Conservation (phyloP, 768 basidiomycete species). For the Mycena polygramma region DNA sequence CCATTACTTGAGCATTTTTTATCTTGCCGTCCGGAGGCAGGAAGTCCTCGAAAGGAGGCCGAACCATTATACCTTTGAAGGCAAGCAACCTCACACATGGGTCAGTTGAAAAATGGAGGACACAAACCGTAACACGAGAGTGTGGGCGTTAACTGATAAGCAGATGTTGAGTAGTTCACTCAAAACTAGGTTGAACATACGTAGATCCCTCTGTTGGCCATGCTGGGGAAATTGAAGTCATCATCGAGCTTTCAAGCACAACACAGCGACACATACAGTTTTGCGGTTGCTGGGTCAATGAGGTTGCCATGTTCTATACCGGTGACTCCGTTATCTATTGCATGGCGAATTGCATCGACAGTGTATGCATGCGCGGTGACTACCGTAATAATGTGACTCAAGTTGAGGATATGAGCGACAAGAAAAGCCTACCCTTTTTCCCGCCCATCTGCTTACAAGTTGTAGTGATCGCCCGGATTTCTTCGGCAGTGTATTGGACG, state of each 20-base stretch:
- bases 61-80: slow-evolving; percentile 51
- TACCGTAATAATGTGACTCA: slow-evolving; percentile 9
- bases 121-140: slow-evolving; percentile 52
- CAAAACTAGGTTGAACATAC: slow-evolving; percentile 21
- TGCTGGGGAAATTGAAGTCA: slow-evolving; percentile 38
- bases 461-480: slow-evolving; percentile 57
- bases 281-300: slow-evolving; percentile 53
- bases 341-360: slow-evolving; percentile 54
- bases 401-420: background rate
- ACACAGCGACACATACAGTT: slow-evolving; percentile 41
- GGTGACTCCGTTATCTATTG: slow-evolving; percentile 57
- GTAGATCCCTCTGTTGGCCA: slow-evolving; percentile 58
- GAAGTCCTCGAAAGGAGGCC: slow-evolving; percentile 57
- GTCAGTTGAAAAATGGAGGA: background rate
- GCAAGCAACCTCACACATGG: too few species aligned
- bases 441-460: slow-evolving; percentile 58
- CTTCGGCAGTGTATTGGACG: slow-evolving; percentile 57
- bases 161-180: background rate
- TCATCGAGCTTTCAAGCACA: background rate
- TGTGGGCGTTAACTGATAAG: slow-evolving; percentile 53
- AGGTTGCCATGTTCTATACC: slow-evolving; percentile 65
- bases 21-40: slow-evolving; percentile 51
- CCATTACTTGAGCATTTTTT: slow-evolving; percentile 58
- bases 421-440: slow-evolving; percentile 47
- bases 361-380: slow-evolving; percentile 52